Evolutionary conservation across 495 filamentous ascomycete genomes (phyloP).

Genomic region (Xylaria sp.): DNA sequence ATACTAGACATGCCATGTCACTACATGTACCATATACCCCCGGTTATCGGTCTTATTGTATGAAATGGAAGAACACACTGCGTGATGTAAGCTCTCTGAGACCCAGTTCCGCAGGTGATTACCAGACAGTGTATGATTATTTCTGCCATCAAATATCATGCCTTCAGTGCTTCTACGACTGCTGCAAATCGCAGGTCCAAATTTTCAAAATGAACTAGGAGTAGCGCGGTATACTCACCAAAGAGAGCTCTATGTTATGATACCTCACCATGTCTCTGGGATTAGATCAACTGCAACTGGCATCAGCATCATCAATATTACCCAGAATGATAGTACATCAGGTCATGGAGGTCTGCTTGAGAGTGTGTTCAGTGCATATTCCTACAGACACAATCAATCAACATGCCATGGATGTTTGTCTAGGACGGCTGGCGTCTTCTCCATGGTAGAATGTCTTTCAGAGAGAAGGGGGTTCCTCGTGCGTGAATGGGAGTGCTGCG

Average conservation of each 20-base stretch:
- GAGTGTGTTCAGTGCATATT: neutral
- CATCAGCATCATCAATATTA: neutral
- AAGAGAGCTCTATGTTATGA: neutral
- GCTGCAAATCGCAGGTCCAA: neutral
- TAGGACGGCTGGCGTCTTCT: neutral
- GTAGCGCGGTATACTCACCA: neutral
- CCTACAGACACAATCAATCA: neutral
- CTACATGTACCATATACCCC: neutral
- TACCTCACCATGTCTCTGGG: neutral
- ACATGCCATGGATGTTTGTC: neutral
- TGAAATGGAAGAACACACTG: neutral
- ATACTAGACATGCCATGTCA: neutral
- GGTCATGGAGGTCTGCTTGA: neutral
- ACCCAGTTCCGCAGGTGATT: conserved; percentile 4
- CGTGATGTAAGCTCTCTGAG: conserved; percentile 2
- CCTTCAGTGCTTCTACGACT: neutral
- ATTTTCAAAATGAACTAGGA: neutral
- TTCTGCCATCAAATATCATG: neutral
- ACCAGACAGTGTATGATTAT: neutral
- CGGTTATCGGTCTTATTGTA: neutral
- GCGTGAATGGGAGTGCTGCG: neutral
- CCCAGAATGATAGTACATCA: neutral
- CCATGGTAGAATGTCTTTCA: neutral
- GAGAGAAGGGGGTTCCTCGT: neutral
- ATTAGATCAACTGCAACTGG: neutral